These are phyloP conservation scores for Gremmenia infestans DNA, from an alignment of 2,329 filamentous ascomycete species.

Conservation along the genomic window DNA sequence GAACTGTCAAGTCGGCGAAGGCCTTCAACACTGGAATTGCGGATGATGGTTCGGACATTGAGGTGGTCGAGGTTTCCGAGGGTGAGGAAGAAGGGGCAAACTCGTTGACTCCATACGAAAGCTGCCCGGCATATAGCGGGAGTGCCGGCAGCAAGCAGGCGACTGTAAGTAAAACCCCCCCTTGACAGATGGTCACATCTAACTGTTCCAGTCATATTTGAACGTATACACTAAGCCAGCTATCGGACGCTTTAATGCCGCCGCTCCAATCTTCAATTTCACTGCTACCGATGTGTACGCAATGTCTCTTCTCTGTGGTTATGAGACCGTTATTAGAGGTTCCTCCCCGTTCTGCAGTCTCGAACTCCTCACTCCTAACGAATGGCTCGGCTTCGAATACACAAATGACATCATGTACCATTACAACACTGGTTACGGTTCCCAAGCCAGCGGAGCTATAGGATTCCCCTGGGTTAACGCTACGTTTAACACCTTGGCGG, in stretches of 20 bases:
- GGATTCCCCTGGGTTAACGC: constrained; percentile 51
- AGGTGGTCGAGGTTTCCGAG: constrained; percentile 42
- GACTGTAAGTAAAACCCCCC: constrained; percentile 21
- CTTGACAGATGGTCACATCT: neutral
- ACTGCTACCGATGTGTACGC: constrained; percentile 45
- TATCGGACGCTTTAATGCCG: constrained; percentile 40
- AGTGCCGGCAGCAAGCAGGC: constrained; percentile 44
- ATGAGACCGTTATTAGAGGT: constrained; percentile 46
- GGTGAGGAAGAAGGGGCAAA: constrained; percentile 44
- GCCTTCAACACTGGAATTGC: constrained; percentile 44
- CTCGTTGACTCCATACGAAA: constrained; percentile 48
- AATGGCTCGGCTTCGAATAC: constrained; percentile 47
- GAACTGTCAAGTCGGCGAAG: constrained; percentile 44
- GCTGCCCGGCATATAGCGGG: constrained; percentile 47
- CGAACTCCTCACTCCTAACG: constrained; percentile 39
- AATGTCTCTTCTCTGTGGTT: constrained; percentile 47
- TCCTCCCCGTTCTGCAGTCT: constrained; percentile 43
- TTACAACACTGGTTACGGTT: constrained; percentile 50
- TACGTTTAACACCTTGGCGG: constrained; percentile 37
- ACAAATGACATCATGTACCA: constrained; percentile 45
- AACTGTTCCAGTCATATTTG: constrained; percentile 31
- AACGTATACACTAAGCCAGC: constrained; percentile 45
- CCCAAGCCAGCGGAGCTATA: constrained; percentile 39
- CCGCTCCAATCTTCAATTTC: constrained; percentile 48
- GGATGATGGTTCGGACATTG: constrained; percentile 37